Percentiles rank a stretch among this genome's conserved stretches.
phyloP scores from a whole-genome alignment of 2,329 filamentous ascomycete species.

The Paecilomyces fulvus region DNA sequence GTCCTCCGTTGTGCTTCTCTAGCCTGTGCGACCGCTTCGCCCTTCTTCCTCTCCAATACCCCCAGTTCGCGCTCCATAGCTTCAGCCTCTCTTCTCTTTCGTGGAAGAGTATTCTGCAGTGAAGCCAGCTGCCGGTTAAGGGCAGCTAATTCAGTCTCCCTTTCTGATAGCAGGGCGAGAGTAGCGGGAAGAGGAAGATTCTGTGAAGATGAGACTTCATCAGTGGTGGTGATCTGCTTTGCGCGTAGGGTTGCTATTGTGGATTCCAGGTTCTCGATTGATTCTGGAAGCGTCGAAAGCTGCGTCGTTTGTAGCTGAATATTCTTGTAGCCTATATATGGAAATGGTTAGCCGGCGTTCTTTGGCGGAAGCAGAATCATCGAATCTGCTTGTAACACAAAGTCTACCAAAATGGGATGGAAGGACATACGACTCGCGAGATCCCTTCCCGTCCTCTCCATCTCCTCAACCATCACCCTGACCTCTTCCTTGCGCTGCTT shows the following conservation, averaged over 20 bases:
- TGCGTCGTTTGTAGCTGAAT: conserved; percentile 45
- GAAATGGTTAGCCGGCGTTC: not conserved
- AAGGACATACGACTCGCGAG: conserved; percentile 47
- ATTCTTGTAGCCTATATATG: conserved; percentile 43
- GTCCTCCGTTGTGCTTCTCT: conserved; percentile 37
- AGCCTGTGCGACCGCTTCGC: conserved; percentile 38
- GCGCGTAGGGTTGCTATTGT: conserved; percentile 41
- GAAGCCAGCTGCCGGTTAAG: conserved; percentile 34
- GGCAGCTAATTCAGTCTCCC: conserved; percentile 32
- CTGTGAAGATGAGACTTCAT: conserved; percentile 45
- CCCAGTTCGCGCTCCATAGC: conserved; percentile 36
- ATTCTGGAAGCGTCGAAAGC: conserved; percentile 42
- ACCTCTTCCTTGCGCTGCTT: conserved; percentile 76
- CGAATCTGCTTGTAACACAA: not conserved
- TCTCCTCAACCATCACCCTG: conserved; percentile 59
- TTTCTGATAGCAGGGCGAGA: conserved; percentile 29
- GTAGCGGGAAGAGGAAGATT: conserved; percentile 35
- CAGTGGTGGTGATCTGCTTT: conserved; percentile 50
- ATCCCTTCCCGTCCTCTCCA: conserved; percentile 62
- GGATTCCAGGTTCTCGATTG: conserved; percentile 44
- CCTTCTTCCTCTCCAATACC: conserved; percentile 36
- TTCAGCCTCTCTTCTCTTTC: conserved; percentile 37
- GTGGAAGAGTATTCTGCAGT: conserved; percentile 36
- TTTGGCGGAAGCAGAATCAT: not conserved
- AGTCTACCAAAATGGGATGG: not conserved